Conservation (phyloP, 306 rosid species). For the Biancaea sappan region DNA sequence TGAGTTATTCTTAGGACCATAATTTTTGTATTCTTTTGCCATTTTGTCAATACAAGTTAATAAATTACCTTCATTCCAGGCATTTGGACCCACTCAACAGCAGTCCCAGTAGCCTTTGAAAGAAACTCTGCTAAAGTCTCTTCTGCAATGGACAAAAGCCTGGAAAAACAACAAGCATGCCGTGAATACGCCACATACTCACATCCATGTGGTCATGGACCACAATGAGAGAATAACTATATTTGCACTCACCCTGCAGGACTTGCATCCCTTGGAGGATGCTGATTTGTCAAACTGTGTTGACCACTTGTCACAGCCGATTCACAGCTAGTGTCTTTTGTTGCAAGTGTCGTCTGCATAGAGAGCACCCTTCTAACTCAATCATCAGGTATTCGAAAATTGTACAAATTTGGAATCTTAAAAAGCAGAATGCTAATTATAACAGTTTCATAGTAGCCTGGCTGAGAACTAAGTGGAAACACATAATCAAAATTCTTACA, state of each 20-base stretch:
- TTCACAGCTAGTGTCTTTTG: constrained; percentile 92
- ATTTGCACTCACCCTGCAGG: constrained; percentile 99
- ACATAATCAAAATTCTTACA: neutral
- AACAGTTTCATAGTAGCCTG: neutral
- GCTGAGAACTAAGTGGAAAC: neutral
- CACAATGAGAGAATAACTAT: constrained; percentile 53
- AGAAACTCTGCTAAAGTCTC: constrained; percentile 97
- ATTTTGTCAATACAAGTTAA: neutral
- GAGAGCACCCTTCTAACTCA: neutral
- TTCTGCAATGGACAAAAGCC: constrained; percentile 87
- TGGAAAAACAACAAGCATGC: constrained; percentile 29
- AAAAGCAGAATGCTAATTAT: neutral
- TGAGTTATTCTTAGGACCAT: neutral
- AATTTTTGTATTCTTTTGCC: neutral
- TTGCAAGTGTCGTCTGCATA: constrained; percentile 63
- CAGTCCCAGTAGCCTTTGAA: constrained; percentile 96
- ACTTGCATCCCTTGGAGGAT: constrained; percentile 79
- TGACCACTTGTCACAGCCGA: constrained; percentile 92
- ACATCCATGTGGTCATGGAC: constrained; percentile 43
- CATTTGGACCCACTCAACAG: constrained; percentile 98
- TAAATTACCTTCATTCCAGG: constrained; percentile 92
- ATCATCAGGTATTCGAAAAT: neutral
- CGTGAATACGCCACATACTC: constrained; percentile 47
- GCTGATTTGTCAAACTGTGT: constrained; percentile 61
- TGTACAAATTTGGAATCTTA: neutral